Evolutionary conservation across 495 filamentous ascomycete species (phyloP).

Genomic region (Lophiotrema nucula): DNA sequence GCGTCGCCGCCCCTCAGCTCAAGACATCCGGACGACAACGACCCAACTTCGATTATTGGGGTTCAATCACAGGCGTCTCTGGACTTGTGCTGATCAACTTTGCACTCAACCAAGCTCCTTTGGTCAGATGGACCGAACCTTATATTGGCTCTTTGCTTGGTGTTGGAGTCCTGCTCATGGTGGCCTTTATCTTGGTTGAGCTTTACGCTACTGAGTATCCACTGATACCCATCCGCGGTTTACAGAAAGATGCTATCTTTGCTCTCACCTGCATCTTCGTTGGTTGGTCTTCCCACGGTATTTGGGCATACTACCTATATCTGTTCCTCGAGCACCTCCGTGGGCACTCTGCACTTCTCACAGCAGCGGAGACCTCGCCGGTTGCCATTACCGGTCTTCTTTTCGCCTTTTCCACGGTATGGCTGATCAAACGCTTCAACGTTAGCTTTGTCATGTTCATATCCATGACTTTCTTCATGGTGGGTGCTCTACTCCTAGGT

Average conservation of each 20-base stretch:
- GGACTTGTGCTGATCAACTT: slow-evolving; percentile 51
- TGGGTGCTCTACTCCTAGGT: slow-evolving; percentile 47
- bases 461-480: slow-evolving; percentile 48
- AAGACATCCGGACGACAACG: neutral
- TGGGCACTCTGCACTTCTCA: slow-evolving; percentile 42
- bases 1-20: neutral
- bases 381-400: slow-evolving; percentile 45
- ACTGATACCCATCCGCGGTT: slow-evolving; percentile 48
- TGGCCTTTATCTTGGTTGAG: slow-evolving; percentile 48
- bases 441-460: slow-evolving; percentile 52
- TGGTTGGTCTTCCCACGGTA: slow-evolving; percentile 50
- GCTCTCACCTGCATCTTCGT: slow-evolving; percentile 49
- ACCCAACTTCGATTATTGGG: slow-evolving; percentile 30
- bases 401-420: slow-evolving; percentile 49
- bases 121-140: slow-evolving; percentile 48
- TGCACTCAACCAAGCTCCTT: slow-evolving; percentile 54
- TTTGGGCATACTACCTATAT: slow-evolving; percentile 53
- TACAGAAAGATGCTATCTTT: slow-evolving; percentile 46
- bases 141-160: slow-evolving; percentile 51
- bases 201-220: slow-evolving; percentile 42
- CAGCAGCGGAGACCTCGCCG: slow-evolving; percentile 46
- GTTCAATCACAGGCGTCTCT: slow-evolving; percentile 35
- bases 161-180: slow-evolving; percentile 46
- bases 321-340: slow-evolving; percentile 47
- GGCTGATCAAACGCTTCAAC: slow-evolving; percentile 44